Evolutionary conservation across 441 rosid species (phyloP).

Genomic region (Raphanus hybrid): DNA sequence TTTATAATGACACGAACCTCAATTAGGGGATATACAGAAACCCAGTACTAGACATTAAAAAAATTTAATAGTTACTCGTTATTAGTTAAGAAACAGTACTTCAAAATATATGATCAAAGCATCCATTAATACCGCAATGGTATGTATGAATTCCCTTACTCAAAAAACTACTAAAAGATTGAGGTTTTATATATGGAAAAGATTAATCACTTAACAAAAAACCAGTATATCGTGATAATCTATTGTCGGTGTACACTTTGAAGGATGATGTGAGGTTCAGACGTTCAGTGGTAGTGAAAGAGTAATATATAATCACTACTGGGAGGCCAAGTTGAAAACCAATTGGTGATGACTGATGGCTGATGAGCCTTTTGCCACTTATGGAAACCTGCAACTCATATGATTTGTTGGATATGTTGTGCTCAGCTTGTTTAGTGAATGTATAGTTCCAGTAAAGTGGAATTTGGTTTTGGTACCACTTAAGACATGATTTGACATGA

Average conservation of each 20-base stretch:
- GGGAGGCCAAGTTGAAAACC: constrained; percentile 31
- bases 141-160: constrained; percentile 1
- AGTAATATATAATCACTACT: constrained; percentile 6
- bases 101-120: neutral
- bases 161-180: neutral
- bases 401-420: constrained; percentile 9
- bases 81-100: neutral
- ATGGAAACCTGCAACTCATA: constrained; percentile 17
- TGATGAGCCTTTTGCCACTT: constrained; percentile 24
- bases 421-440: constrained; percentile 12
- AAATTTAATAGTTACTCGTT: neutral
- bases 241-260: neutral
- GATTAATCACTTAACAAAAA: neutral
- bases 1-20: neutral
- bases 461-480: constrained; percentile 7
- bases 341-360: constrained; percentile 16
- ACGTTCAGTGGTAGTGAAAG: constrained; percentile 18
- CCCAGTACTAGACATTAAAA: neutral
- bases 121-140: neutral
- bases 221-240: constrained; percentile 6
- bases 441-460: constrained; percentile 13
- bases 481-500: constrained; percentile 20
- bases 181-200: neutral
- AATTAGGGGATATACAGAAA: neutral
- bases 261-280: constrained; percentile 15